Conservation (phyloP, 2,329 filamentous ascomycete genomes). For the Trichophyton verrucosum region DNA sequence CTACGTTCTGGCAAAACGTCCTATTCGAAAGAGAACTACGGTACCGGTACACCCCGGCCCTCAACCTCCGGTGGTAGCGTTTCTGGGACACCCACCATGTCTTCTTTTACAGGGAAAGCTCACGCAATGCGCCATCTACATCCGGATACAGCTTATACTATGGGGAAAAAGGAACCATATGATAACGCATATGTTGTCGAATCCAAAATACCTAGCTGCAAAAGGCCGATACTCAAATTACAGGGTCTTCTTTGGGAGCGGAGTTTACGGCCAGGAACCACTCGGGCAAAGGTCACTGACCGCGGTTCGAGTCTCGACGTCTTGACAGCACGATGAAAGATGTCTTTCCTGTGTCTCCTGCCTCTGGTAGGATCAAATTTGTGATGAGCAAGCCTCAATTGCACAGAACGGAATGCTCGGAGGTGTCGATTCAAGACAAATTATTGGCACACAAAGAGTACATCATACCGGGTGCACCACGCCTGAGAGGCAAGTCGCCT, state of each 20-base stretch:
- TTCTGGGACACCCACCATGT: not conserved
- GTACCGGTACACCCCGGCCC: not conserved
- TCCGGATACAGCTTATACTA: not conserved
- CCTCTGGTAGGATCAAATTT: not conserved
- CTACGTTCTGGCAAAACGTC: not conserved
- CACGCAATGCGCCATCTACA: not conserved
- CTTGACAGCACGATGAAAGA: not conserved
- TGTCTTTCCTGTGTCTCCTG: not conserved
- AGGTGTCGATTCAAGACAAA: not conserved
- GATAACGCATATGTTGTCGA: not conserved
- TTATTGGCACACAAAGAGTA: not conserved
- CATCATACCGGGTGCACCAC: not conserved
- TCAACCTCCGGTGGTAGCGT: not conserved
- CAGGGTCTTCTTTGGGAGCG: conserved; percentile 1
- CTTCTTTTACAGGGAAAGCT: not conserved
- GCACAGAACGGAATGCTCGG: not conserved
- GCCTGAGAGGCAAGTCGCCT: not conserved
- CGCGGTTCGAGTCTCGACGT: not conserved
- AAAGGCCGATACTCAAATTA: not conserved
- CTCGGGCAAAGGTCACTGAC: not conserved
- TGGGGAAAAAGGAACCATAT: not conserved
- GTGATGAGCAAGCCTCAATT: not conserved
- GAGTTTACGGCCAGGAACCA: not conserved
- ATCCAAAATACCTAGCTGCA: not conserved
- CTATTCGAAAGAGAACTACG: not conserved